Base-by-base conservation (phyloP, 345 rosid species). In the Populus pruinosa region DNA sequence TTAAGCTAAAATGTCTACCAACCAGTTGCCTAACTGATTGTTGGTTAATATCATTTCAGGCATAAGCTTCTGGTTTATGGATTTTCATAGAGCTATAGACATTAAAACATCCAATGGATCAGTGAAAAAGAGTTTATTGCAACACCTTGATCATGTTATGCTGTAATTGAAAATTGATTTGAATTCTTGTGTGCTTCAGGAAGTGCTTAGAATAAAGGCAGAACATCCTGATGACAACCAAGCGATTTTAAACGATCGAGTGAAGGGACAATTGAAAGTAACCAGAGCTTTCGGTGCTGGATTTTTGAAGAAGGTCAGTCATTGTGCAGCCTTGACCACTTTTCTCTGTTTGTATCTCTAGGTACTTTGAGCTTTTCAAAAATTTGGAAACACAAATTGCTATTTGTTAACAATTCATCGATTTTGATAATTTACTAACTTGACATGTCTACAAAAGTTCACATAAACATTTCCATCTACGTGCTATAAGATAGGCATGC, bases 201-300 rank as follows among this genome's bases (percentile, higher is more conserved):
- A 94, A 89, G 87, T 94, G 74, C 74, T 70, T 27, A 87, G 98
- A 84, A 82, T 94, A 80, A 91, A 85, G 83, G 89, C 89, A 0
- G 97, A 94, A 83, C 98, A 94, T 84, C 93, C 92, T 38, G 97
- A 90, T 76, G 98, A 94, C 78, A 82, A 81, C 75, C 92, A 93
- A 80, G 89, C 95, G 5, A 83, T 94, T 84, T 81, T 91, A 63
- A 94, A 94, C 81, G 96, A 89, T 85, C 84, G 98, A 83, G 97
- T 93, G 66, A 94, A 94, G 86, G 98, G 98, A 43, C 97, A 93
- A 81, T 78, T 94, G 74, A 94, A 92, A 89, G 97, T 93, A 78
- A 94, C 97, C 47, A 83, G 98, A 86, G 97, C 98, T 36, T 94
- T 94, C 72, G 98, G 97, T 73, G 98, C 97, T 66, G 93, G 92